Conservation (phyloP, 495 filamentous ascomycete genomes). For the Aspergillus indologenus region DNA sequence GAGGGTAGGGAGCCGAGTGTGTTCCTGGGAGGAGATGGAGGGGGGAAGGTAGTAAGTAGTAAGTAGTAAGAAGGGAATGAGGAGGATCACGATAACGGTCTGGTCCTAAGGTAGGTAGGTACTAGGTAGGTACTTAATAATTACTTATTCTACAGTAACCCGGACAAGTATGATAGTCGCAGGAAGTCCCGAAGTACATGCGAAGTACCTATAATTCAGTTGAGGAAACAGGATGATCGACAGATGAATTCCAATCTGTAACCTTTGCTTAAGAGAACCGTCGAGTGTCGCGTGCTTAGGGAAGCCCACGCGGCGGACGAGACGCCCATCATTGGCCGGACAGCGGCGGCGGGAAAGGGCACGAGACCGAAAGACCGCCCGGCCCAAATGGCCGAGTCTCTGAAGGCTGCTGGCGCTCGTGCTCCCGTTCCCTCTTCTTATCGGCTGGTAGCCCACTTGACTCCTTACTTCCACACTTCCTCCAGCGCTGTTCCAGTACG, state of each 20-base stretch:
- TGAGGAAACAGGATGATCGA: background rate
- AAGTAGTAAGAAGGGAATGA: background rate
- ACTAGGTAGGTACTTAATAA: background rate
- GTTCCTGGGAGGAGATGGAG: background rate
- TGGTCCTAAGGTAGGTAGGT: background rate
- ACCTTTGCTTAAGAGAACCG: too few relatives aligned
- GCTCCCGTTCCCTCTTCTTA: conserved; percentile 19
- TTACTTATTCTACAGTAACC: background rate
- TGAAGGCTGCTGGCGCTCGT: conserved; percentile 14
- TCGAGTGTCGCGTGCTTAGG: conserved; percentile 46
- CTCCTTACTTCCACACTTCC: too few relatives aligned
- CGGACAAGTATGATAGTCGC: too few relatives aligned
- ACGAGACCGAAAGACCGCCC: conserved; percentile 21
- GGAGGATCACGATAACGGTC: background rate
- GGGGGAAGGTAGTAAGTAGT: too few relatives aligned
- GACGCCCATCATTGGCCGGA: conserved; percentile 29
- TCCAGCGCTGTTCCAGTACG: too few relatives aligned
- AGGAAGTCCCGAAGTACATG: too few relatives aligned
- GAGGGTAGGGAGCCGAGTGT: too few relatives aligned
- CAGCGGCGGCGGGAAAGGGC: conserved; percentile 17
- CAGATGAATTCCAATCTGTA: background rate
- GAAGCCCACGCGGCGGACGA: conserved; percentile 34
- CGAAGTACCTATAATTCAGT: background rate
- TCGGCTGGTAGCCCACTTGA: conserved; percentile 10
- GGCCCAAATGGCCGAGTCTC: conserved; percentile 16